Evolutionary conservation across 352 stramenopile species (phyloP), one percentile per base, ranked within the genome.

Genomic region (Pythium vanterpoolii): DNA sequence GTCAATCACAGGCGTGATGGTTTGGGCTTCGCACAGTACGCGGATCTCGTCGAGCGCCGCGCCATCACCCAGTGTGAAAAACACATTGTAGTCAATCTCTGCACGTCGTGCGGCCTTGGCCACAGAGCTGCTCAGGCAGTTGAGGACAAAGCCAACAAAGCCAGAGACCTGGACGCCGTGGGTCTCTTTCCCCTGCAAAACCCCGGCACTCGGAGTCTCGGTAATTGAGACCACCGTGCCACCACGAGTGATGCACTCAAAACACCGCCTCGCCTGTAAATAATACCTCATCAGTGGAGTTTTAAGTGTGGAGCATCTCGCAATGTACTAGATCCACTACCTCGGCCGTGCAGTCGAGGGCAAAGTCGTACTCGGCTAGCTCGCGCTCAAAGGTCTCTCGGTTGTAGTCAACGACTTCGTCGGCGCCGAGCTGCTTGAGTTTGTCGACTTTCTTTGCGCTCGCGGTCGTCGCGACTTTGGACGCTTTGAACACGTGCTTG

Each of bases 331-430:
- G 19, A 23, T 36, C 3, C 10, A 54, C 4, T 73, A 89, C 82
- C 71, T 93, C 83, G 47, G 64, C 76, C 1, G 83, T 91, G 68
- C 77, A 89, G 56, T 93, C 83, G 24, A 93, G 48, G 27, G 81
- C 79, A 51, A 89, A 88, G 59, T 93, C 83, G 57, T 86, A 90
- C 49, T 90, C 83, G 33, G 69, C 69, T 19, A 90, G 57, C 26
- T 89, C 76, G 16, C 66, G 69, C 39, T 93, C 83, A 53, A 90
- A 93, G 1, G 59, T 68, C 18, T 90, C 70, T 28, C 79, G 74
- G 23, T 49, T 69, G 62, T 90, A 91, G 63, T 93, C 79, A 2
- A 93, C 66, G 6, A 91, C 79, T 33, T 87, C 72, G 48, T 90
- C 79, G 4, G 80, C 80, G 4, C 83, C 81, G 42, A 93, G 77